These are phyloP conservation scores for Termitomyces sp. DNA, from an alignment of 768 basidiomycete species.

Conservation along the genomic window DNA sequence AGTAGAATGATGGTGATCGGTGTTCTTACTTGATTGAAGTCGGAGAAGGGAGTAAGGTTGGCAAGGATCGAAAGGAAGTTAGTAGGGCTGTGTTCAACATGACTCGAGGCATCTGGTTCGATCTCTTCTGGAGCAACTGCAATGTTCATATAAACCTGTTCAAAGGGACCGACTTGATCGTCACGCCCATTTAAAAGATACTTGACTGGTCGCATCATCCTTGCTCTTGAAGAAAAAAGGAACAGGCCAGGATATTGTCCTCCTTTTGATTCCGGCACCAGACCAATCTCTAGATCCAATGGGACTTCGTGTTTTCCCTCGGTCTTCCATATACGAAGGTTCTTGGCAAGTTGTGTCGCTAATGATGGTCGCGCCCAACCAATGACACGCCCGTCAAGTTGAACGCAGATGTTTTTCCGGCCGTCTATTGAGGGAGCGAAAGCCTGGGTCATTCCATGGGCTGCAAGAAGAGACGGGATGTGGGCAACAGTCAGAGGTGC, in stretches of 20 bases:
- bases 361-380: slow-evolving; percentile 85
- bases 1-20: slow-evolving; percentile 13
- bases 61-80: slow-evolving; percentile 96
- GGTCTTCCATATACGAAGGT: slow-evolving; percentile 93
- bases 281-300: slow-evolving; percentile 91
- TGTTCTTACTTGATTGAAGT: slow-evolving; percentile 89
- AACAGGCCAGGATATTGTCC: slow-evolving; percentile 97
- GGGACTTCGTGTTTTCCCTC: slow-evolving; percentile 80
- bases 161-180: slow-evolving; percentile 94
- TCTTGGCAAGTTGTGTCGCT: slow-evolving; percentile 77
- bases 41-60: slow-evolving; percentile 97
- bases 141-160: slow-evolving; percentile 99
- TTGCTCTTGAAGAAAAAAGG: slow-evolving; percentile 79
- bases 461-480: slow-evolving; percentile 76
- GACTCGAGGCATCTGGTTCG: slow-evolving; percentile 71
- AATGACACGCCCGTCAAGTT: slow-evolving; percentile 93
- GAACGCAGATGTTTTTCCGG: slow-evolving; percentile 78
- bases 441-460: slow-evolving; percentile 93
- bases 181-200: slow-evolving; percentile 81
- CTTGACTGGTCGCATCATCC: slow-evolving; percentile 99
- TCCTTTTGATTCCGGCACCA: slow-evolving; percentile 83
- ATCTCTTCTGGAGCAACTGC: slow-evolving; percentile 90
- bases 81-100: slow-evolving; percentile 93
- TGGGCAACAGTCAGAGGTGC: slow-evolving; percentile 69
- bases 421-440: slow-evolving; percentile 83